A percentile compares a stretch with the other conserved stretches of the same genome.
Evolutionary conservation across 164 flowering plant genomes (phyloP).

Genomic region (Vitis amurensis): DNA sequence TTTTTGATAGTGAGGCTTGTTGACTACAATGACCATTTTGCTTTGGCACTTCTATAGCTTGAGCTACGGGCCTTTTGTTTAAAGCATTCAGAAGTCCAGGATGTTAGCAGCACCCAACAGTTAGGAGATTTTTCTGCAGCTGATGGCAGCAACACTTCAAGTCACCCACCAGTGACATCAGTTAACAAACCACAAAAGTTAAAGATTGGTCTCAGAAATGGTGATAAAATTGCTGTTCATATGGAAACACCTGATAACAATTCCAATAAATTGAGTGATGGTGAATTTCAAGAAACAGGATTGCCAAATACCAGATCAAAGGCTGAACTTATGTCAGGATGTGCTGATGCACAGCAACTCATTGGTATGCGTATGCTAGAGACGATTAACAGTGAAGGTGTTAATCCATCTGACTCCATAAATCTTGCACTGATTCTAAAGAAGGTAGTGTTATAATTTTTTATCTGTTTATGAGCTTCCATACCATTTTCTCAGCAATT

Average conservation of each 20-base stretch:
- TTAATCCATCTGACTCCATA: conserved; percentile 23
- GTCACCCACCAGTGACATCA: conserved; percentile 23
- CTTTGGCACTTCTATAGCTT: conserved; percentile 40
- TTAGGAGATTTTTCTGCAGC: conserved; percentile 19
- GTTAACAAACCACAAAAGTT: conserved; percentile 31
- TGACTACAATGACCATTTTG: background rate
- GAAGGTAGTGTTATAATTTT: conserved; percentile 46
- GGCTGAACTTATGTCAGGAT: conserved; percentile 21
- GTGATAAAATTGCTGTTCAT: conserved; percentile 30
- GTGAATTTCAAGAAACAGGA: conserved; percentile 23
- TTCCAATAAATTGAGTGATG: conserved; percentile 27
- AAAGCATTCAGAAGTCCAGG: conserved; percentile 69
- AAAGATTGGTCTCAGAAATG: conserved; percentile 40
- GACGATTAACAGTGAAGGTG: conserved; percentile 27
- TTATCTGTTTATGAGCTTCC: background rate
- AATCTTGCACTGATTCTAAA: conserved; percentile 47
- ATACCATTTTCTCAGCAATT: background rate
- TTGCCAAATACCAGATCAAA: conserved; percentile 20
- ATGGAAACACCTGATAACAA: conserved; percentile 19
- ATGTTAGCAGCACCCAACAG: conserved; percentile 15
- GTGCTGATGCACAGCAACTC: conserved; percentile 27
- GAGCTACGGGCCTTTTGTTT: conserved; percentile 89
- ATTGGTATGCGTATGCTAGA: conserved; percentile 19
- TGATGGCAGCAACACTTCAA: conserved; percentile 29
- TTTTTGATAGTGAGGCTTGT: background rate